Evolutionary conservation across 1,284 basidiomycete genomes (phyloP).

Genomic region (Melanopsichium pennsylvanicum): DNA sequence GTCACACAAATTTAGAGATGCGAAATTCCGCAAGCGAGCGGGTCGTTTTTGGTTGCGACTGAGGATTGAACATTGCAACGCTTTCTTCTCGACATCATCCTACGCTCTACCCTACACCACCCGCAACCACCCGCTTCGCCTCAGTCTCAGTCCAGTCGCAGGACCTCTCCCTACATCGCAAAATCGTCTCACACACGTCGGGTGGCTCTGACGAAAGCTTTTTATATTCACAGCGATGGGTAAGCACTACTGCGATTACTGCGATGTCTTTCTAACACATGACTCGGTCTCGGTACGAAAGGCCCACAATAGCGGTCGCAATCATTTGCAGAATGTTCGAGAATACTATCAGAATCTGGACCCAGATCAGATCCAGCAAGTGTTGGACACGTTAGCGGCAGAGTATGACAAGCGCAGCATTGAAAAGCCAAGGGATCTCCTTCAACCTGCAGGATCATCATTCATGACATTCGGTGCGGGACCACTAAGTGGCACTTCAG

Average conservation of each 20-base stretch:
- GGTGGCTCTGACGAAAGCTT: too few species aligned
- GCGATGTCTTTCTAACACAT: conserved; percentile 64
- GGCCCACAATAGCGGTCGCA: conserved; percentile 95
- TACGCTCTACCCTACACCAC: not conserved
- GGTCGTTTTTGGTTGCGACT: conserved; percentile 14
- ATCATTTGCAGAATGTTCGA: conserved; percentile 93
- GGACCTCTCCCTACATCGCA: too few species aligned
- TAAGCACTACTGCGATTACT: conserved; percentile 65
- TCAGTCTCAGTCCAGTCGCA: not conserved
- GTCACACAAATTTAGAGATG: not conserved
- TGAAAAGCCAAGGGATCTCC: conserved; percentile 50
- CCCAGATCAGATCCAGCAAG: conserved; percentile 92
- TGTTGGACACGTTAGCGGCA: conserved; percentile 93
- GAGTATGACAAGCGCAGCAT: conserved; percentile 74
- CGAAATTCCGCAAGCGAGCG: not conserved
- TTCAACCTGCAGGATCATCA: conserved; percentile 36
- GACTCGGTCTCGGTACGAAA: conserved; percentile 76
- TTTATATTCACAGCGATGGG: conserved; percentile 42
- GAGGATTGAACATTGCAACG: conserved; percentile 1
- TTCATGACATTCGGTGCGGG: conserved; percentile 51
- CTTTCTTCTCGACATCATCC: not conserved
- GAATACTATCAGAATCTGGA: conserved; percentile 97
- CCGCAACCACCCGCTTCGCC: too few species aligned
- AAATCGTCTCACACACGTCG: too few species aligned
- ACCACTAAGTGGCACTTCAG: conserved; percentile 39